Evolutionary conservation across 371 early-diverging fungal genomes (phyloP).

Genomic region (Syncephalastrum sp.): DNA sequence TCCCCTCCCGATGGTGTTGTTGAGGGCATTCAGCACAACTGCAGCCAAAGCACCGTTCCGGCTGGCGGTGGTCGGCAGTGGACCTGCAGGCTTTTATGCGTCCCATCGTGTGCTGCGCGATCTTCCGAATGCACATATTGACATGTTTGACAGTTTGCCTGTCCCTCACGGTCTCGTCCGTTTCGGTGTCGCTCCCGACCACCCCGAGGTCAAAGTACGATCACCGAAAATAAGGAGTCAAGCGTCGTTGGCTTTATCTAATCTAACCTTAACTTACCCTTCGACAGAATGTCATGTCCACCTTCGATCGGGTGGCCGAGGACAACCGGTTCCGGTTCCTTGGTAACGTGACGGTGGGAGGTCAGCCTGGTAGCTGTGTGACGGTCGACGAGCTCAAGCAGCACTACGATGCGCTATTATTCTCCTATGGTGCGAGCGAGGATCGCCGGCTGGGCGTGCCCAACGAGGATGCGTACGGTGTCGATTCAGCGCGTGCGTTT

Average conservation of each 20-base stretch:
- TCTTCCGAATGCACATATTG: constrained; percentile 57
- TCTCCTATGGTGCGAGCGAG: constrained; percentile 86
- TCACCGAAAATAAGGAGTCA: no score
- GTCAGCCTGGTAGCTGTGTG: constrained; percentile 24
- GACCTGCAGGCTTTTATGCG: constrained; percentile 95
- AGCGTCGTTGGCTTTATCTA: no score
- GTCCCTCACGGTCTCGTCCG: constrained; percentile 93
- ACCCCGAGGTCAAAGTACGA: constrained; percentile 93
- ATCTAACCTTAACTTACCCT: no score
- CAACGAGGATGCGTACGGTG: constrained; percentile 60
- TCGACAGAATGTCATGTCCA: constrained; percentile 74
- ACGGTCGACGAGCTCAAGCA: constrained; percentile 56
- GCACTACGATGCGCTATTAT: constrained; percentile 78
- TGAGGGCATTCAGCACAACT: no score
- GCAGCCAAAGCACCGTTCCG: constrained; percentile 35
- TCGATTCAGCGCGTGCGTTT: constrained; percentile 82
- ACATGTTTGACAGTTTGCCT: constrained; percentile 88
- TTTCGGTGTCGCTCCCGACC: constrained; percentile 98
- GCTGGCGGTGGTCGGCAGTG: constrained; percentile 82
- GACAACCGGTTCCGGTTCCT: constrained; percentile 74
- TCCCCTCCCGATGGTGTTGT: no score
- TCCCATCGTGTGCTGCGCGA: constrained; percentile 75
- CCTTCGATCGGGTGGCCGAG: constrained; percentile 78
- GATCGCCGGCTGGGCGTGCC: constrained; percentile 75
- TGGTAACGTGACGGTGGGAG: constrained; percentile 76